Conservation (phyloP, 306 rosid genomes). For the Pyrus bretschneideri region DNA sequence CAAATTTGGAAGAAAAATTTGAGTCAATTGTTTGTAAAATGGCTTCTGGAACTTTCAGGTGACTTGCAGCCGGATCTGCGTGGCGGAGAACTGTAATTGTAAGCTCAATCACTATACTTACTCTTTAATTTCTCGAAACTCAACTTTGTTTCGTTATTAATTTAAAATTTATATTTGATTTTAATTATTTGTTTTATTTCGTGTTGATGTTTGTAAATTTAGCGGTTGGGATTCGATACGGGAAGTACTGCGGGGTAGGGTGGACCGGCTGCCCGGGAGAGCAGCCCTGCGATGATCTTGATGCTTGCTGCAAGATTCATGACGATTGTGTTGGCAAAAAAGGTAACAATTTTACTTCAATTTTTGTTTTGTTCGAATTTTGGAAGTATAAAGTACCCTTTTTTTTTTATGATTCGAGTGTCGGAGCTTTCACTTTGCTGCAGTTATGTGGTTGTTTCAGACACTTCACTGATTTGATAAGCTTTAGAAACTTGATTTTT, state of each 20-base stretch:
- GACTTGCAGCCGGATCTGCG: slow-evolving; percentile 60
- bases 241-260: slow-evolving; percentile 85
- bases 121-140: neutral
- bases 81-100: slow-evolving; percentile 56
- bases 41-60: slow-evolving; percentile 22
- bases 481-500: neutral
- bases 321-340: slow-evolving; percentile 60
- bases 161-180: neutral
- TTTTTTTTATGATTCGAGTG: neutral
- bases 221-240: slow-evolving; percentile 68
- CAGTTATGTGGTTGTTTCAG: neutral
- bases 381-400: neutral
- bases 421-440: neutral
- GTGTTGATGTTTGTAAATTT: neutral
- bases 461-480: neutral
- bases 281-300: slow-evolving; percentile 85
- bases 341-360: slow-evolving; percentile 26
- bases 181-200: neutral
- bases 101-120: slow-evolving; percentile 16
- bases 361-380: neutral
- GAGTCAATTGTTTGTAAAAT: neutral
- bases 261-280: slow-evolving; percentile 77
- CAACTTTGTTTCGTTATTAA: neutral
- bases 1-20: neutral
- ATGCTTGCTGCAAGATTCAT: slow-evolving; percentile 83